Conservation (phyloP, 805 yeast genomes). For the Candida multigemmis region DNA sequence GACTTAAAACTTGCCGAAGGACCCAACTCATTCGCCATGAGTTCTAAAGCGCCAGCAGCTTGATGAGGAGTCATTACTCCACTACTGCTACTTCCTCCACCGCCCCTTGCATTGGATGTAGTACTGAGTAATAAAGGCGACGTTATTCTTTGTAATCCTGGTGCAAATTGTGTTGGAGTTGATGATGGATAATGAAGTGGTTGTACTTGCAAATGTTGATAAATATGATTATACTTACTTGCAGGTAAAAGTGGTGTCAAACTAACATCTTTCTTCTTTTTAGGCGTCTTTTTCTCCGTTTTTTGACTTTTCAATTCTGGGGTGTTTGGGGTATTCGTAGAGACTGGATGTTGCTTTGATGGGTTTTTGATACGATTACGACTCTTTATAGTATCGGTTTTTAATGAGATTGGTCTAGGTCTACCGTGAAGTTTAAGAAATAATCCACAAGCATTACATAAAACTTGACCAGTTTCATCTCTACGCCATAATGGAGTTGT, state of each 20-base stretch:
- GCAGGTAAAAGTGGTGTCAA: no score
- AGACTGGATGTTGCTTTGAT: slow-evolving; percentile 15
- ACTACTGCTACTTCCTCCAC: slow-evolving; percentile 4
- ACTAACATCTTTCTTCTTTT: slow-evolving; percentile 9
- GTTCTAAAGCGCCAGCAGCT: slow-evolving; percentile 37
- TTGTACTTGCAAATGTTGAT: slow-evolving; percentile 28
- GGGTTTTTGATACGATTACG: slow-evolving; percentile 72
- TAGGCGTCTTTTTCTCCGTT: slow-evolving; percentile 15
- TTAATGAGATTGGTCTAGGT: slow-evolving; percentile 83
- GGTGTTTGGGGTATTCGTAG: slow-evolving; percentile 40
- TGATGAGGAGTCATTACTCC: slow-evolving; percentile 12
- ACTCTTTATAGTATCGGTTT: slow-evolving; percentile 87
- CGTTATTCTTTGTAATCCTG: slow-evolving; percentile 53
- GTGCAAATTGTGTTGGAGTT: slow-evolving; percentile 64
- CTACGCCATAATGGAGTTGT: slow-evolving; percentile 95
- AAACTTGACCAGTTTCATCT: slow-evolving; percentile 69
- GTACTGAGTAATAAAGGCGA: slow-evolving; percentile 56
- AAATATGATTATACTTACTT: slow-evolving; percentile 7
- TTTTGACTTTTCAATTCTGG: slow-evolving; percentile 42
- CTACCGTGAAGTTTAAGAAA: slow-evolving; percentile 86
- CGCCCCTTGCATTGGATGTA: slow-evolving; percentile 16
- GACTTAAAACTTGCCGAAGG: slow-evolving; percentile 32
- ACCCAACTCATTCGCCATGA: slow-evolving; percentile 34
- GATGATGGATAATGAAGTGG: slow-evolving; percentile 59
- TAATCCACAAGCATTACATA: slow-evolving; percentile 92